Evolutionary conservation across 139 green algal genomes (phyloP), one percentile per base, ranked within the genome.

Genomic region (Chlorella sp.): DNA sequence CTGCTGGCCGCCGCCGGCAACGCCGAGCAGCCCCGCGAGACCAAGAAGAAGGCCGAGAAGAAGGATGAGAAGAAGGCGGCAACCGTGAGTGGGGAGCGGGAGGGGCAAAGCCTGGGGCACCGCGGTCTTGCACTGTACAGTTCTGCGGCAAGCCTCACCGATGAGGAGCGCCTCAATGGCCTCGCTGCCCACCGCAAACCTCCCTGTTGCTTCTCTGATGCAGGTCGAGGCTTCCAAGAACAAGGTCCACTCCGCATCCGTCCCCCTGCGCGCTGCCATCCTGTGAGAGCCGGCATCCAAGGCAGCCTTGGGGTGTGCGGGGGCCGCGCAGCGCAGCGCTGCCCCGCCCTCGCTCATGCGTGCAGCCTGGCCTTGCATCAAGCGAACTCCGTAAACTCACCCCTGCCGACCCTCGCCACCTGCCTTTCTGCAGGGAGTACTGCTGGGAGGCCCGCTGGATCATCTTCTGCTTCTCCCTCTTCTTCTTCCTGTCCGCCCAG

Each of bases 401-500:
- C 16, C 62, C 62, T 13, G 41, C 0, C 64, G 41, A 38, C 4
- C 73, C 78, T 73, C 82, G 86, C 79, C 46, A 7, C 11, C 11
- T 54, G 46, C 46, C 46, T 11, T 7, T 7, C 46, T 54, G 46
- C 46, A 54, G 32, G 22, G 83, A 89, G 60, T 79, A 73, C 41
- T 93, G 91, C 87, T 88, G 84, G 44, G 32, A 60, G n/a, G 85
- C 88, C 24, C 83, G 90, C 69, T 90, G 90, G 69, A 51, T 82
- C 20, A 54, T 91, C 40, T 89, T 89, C 51, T 19, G 90, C 60
- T 36, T 72, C 60, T 89, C 76, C 68, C 75, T 92, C 65, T 77
- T 92, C 54, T 90, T 88, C 83, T 92, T 92, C 87, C 84, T 93
- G 24, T 56, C 82, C 20, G 78, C 87, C 34, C 90, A 93, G 86